Percentiles rank a stretch among this genome's conserved stretches.
Conservation (phyloP, 2,329 filamentous ascomycete species). For the Aspergillus amoenus region DNA sequence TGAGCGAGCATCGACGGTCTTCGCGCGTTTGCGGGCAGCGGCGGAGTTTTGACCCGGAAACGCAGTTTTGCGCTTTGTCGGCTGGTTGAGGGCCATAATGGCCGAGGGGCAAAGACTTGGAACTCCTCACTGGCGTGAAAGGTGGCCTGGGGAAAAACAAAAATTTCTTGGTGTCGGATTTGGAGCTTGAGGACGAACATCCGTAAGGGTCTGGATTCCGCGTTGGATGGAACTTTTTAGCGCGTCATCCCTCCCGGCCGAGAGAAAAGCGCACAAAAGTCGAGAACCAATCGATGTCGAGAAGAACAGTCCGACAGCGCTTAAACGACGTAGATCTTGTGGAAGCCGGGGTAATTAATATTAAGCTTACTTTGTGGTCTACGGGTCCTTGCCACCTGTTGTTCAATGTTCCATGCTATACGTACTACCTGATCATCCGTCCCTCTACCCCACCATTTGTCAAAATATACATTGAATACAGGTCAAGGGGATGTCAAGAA, state of each 20-base stretch:
- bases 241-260: constrained; percentile 24
- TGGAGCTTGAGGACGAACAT: neutral
- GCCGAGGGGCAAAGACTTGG: neutral
- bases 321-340: constrained; percentile 19
- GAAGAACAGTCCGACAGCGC: constrained; percentile 2
- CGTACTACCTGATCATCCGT: constrained; percentile 1
- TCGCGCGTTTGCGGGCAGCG: constrained; percentile 43
- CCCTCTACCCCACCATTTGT: neutral
- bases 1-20: constrained; percentile 43
- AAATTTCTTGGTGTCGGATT: neutral
- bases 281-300: constrained; percentile 17
- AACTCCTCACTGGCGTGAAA: neutral
- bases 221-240: constrained; percentile 20
- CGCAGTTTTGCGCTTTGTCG: constrained; percentile 34
- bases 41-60: constrained; percentile 23
- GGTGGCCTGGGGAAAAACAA: no score
- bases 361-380: constrained; percentile 14
- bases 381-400: neutral
- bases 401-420: neutral
- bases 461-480: neutral
- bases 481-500: neutral
- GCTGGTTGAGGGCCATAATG: constrained; percentile 33
- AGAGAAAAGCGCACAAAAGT: constrained; percentile 14
- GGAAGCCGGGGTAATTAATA: constrained; percentile 15
- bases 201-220: constrained; percentile 9